Evolutionary conservation across 345 rosid species (phyloP).

Genomic region (Lepidium didymum): DNA sequence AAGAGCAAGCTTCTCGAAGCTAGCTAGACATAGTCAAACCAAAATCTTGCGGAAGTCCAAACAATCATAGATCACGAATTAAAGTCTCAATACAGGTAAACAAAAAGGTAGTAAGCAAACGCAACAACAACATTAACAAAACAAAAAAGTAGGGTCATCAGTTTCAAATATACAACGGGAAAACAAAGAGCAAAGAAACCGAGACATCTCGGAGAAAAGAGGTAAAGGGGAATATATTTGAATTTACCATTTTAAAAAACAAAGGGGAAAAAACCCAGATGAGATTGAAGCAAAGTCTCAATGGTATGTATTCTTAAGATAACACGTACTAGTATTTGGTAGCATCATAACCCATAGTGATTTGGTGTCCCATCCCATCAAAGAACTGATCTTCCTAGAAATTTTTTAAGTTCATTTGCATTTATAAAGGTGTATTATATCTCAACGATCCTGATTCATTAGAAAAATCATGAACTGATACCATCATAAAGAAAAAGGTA

Average conservation of each 20-base stretch:
- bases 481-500: not conserved
- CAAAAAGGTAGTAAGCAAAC: not conserved
- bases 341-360: constrained; percentile 27
- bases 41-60: not conserved
- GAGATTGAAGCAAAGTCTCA: too few species aligned
- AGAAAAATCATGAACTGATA: not conserved
- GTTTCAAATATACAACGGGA: not conserved
- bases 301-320: constrained; percentile 31
- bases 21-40: constrained; percentile 15
- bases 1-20: not conserved
- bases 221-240: not conserved
- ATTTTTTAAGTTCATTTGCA: constrained; percentile 26
- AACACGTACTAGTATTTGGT: constrained; percentile 32
- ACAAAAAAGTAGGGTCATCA: not conserved
- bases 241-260: constrained; percentile 5
- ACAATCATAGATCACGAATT: not conserved
- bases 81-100: not conserved
- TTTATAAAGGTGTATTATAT: not conserved
- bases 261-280: not conserved
- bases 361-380: constrained; percentile 37
- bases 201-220: not conserved
- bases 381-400: constrained; percentile 42
- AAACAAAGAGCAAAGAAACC: not conserved
- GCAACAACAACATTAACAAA: not conserved
- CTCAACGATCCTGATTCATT: not conserved